Base-by-base conservation (phyloP, 345 rosid genomes). In the Mangifera indica region DNA sequence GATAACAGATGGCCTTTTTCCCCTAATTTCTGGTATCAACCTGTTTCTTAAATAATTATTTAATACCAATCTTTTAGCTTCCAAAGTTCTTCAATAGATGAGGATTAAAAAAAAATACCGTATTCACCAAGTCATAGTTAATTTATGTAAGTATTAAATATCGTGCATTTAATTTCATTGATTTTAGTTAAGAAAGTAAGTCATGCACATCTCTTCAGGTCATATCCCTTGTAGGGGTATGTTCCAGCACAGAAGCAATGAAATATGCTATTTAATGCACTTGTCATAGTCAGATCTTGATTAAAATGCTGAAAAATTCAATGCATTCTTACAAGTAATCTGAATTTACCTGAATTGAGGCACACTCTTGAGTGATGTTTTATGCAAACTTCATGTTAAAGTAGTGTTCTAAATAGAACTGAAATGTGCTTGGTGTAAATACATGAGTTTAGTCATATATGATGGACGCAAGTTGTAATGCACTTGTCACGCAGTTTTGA, bases 371-470 rank as follows among this genome's bases (percentile, higher is more conserved):
- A 22, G 3, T 20, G 25, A 2, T 26, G 45, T 52, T 72, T 48
- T 29, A 15, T 7, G 62, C 5, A 45, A 42, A 20, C 4, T 44
- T 26, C 15, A 24, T 17, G 20, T 66, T 49, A 46, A 21, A 66
- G 10, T 25, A 29, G 71, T 53, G 46, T 26, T 12, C 7, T 52
- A 4, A 32, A 34, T 26, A 18, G 44, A 67, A 51, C 29, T 52
- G 48, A 51, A 67, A n/a, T 20, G 29, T n/a, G 24, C 26, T 37
- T 68, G 37, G 24, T 68, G 37, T 32, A 51, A 67, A 29, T n/a
- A 20, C 45, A 10, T 67, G 5, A 20, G 22, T 53, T 52, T 54
- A 40, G 11, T 13, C 14, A 29, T 67, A 2, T 14, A 66, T 49
- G 44, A 52, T 4, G 40, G 20, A 51, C 10, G 15, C 10, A 46